These are phyloP conservation scores for Marchantia paleacea DNA, from an alignment of 225 moss, liverwort and hornwort genomes.

Conservation along the genomic window DNA sequence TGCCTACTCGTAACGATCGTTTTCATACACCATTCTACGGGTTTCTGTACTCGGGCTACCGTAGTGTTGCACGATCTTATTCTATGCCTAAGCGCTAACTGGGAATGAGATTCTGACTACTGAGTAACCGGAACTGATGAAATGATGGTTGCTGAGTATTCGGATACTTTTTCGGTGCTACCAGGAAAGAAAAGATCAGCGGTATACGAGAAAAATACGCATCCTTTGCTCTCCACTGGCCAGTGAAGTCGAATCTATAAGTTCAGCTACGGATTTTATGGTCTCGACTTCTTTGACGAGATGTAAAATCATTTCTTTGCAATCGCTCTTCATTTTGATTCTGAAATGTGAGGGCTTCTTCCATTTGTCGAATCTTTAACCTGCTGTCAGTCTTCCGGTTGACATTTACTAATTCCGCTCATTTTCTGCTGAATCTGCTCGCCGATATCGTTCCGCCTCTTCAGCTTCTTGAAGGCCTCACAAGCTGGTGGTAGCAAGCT, in stretches of 20 bases:
- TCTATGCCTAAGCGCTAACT: too few species aligned
- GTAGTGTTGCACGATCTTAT: too few species aligned
- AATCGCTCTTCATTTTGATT: background rate
- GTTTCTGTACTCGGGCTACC: too few species aligned
- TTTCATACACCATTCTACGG: too few species aligned
- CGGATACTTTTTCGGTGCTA: too few species aligned
- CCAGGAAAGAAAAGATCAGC: background rate
- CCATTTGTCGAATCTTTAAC: background rate
- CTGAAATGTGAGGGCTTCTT: background rate
- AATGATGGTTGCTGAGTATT: too few species aligned
- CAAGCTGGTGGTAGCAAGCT: constrained; percentile 2
- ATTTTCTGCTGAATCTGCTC: background rate
- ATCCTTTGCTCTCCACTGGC: background rate
- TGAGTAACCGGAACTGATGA: too few species aligned
- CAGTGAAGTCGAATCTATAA: background rate
- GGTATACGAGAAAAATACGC: background rate
- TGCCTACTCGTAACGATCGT: too few species aligned
- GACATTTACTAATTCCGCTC: background rate
- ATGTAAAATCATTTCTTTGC: background rate
- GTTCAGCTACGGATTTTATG: background rate
- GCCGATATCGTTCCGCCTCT: background rate
- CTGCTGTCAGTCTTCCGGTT: background rate
- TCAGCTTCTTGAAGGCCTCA: background rate
- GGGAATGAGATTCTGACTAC: too few species aligned
- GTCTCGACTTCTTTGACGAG: background rate